Evolutionary conservation across 2,329 filamentous ascomycete genomes (phyloP).

Genomic region (Fusarium heterosporum): DNA sequence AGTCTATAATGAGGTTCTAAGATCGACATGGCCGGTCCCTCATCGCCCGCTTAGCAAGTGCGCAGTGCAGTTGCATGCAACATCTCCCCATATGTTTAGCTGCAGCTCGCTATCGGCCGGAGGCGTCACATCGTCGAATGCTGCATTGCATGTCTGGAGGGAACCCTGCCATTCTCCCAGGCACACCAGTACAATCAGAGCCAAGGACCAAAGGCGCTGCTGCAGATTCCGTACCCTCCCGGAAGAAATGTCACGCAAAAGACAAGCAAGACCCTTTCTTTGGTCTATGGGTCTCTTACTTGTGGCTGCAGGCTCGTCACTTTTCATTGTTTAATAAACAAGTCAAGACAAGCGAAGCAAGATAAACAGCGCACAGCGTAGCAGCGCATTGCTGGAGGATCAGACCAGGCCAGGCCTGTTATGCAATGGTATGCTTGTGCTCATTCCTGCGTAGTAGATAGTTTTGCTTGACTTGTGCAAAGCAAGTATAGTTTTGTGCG

Average conservation of each 20-base stretch:
- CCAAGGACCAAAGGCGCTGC: constrained; percentile 3
- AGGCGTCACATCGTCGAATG: constrained; percentile 35
- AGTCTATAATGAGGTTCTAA: constrained; percentile 17
- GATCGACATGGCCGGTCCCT: constrained; percentile 38
- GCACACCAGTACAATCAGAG: constrained; percentile 22
- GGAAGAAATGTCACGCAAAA: constrained; percentile 8
- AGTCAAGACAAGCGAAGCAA: background rate
- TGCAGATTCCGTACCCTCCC: constrained; percentile 22
- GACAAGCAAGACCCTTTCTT: constrained; percentile 3
- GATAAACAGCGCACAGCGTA: background rate
- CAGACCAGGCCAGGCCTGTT: background rate
- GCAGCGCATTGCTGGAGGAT: background rate
- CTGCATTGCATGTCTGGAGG: constrained; percentile 4
- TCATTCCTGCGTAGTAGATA: background rate
- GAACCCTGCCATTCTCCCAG: constrained; percentile 26
- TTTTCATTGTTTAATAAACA: constrained; percentile 19
- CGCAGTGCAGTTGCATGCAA: background rate
- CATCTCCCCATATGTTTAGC: constrained; percentile 36
- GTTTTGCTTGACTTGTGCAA: background rate
- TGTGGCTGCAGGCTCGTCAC: constrained; percentile 15
- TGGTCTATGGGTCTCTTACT: background rate
- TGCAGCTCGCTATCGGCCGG: constrained; percentile 43
- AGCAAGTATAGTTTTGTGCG: constrained; percentile 1
- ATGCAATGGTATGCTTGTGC: constrained; percentile 1
- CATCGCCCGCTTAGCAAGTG: constrained; percentile 23